A percentile compares a stretch with the other conserved stretches of the same genome.
Evolutionary conservation across 805 yeast genomes (phyloP).

Genomic region (Candida succiphila): DNA sequence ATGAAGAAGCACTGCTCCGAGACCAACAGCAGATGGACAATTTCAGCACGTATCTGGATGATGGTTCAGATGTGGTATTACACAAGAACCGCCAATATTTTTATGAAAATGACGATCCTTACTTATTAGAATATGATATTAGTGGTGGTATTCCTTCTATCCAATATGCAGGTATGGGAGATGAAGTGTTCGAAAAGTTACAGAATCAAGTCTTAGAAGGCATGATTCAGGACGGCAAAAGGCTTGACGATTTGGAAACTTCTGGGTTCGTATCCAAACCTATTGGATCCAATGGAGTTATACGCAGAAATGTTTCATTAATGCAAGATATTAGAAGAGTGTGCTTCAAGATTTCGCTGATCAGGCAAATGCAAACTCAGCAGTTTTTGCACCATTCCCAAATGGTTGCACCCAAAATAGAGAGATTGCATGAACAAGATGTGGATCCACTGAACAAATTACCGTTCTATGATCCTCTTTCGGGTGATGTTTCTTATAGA

Average conservation of each 20-base stretch:
- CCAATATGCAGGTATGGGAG: conserved; percentile 39
- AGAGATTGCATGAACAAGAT: conserved; percentile 49
- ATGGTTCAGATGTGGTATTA: conserved; percentile 21
- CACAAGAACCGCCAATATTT: conserved; percentile 25
- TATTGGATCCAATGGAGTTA: conserved; percentile 50
- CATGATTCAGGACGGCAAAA: conserved; percentile 19
- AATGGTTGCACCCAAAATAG: conserved; percentile 58
- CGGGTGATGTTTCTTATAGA: conserved; percentile 50
- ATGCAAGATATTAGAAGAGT: conserved; percentile 84
- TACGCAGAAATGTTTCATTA: conserved; percentile 57
- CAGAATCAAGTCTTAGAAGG: conserved; percentile 35
- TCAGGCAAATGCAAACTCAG: conserved; percentile 84
- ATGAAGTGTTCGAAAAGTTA: conserved; percentile 31
- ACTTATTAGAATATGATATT: conserved; percentile 76
- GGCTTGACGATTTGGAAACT: conserved; percentile 24
- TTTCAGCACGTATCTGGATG: conserved; percentile 36
- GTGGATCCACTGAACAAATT: conserved; percentile 77
- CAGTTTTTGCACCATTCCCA: conserved; percentile 68
- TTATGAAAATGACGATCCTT: conserved; percentile 51
- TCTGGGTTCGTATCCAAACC: conserved; percentile 31
- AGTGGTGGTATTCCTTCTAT: conserved; percentile 71
- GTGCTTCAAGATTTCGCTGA: conserved; percentile 80
- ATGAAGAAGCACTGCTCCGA: conserved; percentile 62
- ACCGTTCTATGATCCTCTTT: conserved; percentile 52
- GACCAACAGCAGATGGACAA: conserved; percentile 60